These are phyloP conservation scores for Claviceps sp. DNA, from an alignment of 2,329 filamentous ascomycete genomes.

Conservation along the genomic window DNA sequence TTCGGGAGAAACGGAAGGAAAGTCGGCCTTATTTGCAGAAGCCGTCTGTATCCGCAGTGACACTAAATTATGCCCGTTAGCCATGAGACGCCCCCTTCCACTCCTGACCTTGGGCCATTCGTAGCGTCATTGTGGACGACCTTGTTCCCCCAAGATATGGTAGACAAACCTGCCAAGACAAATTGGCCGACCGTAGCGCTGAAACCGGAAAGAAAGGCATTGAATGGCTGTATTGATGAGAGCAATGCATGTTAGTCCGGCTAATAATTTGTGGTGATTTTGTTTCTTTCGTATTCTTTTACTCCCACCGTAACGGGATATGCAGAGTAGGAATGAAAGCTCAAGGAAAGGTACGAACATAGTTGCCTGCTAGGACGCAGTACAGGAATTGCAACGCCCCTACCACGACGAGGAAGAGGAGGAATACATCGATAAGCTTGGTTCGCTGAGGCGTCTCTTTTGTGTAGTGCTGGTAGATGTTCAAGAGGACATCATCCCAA, in stretches of 20 bases:
- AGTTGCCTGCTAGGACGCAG: slow-evolving; percentile 84
- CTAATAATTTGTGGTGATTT: neutral
- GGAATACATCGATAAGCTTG: slow-evolving; percentile 83
- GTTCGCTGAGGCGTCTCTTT: slow-evolving; percentile 76
- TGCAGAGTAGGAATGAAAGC: neutral
- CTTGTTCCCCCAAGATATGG: neutral
- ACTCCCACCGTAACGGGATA: too few relatives aligned
- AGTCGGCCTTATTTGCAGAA: slow-evolving; percentile 65
- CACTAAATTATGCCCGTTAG: slow-evolving; percentile 21
- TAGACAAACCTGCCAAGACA: slow-evolving; percentile 70
- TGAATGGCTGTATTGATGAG: slow-evolving; percentile 61
- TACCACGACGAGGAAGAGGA: slow-evolving; percentile 73
- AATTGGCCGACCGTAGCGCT: slow-evolving; percentile 92
- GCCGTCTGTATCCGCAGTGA: slow-evolving; percentile 87
- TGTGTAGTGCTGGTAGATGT: slow-evolving; percentile 67
- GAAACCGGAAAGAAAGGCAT: slow-evolving; percentile 95
- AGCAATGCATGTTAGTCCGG: slow-evolving; percentile 8
- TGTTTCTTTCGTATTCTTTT: neutral
- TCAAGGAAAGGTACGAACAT: slow-evolving; percentile 47
- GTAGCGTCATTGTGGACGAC: too few relatives aligned
- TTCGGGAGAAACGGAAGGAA: slow-evolving; percentile 65
- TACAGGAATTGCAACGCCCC: slow-evolving; percentile 90
- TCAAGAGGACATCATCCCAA: slow-evolving; percentile 48
- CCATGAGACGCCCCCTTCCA: too few relatives aligned
- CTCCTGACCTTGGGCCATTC: too few relatives aligned